Base-by-base conservation (phyloP, 306 rosid genomes). In the Quercus parvula region DNA sequence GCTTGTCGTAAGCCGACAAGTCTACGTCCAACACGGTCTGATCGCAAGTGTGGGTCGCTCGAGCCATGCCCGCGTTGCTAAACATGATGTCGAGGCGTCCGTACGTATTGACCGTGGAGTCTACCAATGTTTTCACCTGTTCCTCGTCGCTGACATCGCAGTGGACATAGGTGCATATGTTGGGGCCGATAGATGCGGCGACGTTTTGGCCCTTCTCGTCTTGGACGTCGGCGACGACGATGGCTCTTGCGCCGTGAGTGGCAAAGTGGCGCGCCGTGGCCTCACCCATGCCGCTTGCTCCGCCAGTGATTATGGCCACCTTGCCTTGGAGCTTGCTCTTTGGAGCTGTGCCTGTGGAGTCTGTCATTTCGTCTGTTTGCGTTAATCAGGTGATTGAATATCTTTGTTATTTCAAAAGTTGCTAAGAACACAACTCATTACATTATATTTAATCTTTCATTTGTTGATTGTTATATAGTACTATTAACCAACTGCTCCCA, bases 271-370 rank as follows among this genome's bases (percentile, higher is more conserved):
- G 85, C 0, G 82, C 91, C 1, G 93, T 84, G 44, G 85, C 91
- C 70, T 91, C 91, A 2, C 93, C 92, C 8, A 91, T 89, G 46
- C 93, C 93, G 70, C 90, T 91, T 4, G 90, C 93, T 0, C 92
- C 93, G 1, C 92, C 90, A 27, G 93, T 89, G 70, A 89, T 56
- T 8, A 89, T 83, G 13, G 86, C 85, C n/a, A 91, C 87, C 70
- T 89, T 89, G 1, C 88, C 89, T 41, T 81, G 74, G 19, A 90
- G 59, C 54, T 51, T 77, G 19, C 18, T 9, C 18, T 9, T 57
- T 73, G 1, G 9, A 11, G 73, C 18, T 20, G 52, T 56, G 27
- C 44, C 44, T 38, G 9, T 38, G 46, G 76, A 46, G 17, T 61
- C 63, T 24, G 75, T 73, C 86, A 86, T 86, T 46, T 46, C 10